phyloP scores from a whole-genome alignment of 306 rosid species.

The Cyamopsis tetragonoloba region DNA sequence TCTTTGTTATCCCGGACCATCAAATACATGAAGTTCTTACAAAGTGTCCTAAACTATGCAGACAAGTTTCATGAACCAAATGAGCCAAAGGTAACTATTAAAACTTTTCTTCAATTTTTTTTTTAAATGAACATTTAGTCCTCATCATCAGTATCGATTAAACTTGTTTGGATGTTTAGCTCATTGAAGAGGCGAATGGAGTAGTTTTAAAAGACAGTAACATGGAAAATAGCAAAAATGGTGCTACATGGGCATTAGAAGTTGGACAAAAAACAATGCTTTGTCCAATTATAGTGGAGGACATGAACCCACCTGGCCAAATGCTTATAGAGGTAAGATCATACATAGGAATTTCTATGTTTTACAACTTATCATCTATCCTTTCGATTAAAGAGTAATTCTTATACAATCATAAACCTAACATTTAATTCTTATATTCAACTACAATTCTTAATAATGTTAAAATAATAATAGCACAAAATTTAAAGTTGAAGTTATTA shows the following conservation, averaged over 20 bases:
- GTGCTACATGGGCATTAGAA: constrained; percentile 81
- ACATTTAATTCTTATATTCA: no score
- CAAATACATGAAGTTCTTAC: constrained; percentile 83
- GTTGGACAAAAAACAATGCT: constrained; percentile 58
- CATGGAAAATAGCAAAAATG: constrained; percentile 33
- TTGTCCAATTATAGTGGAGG: constrained; percentile 85
- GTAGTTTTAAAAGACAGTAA: constrained; percentile 39
- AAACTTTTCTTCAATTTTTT: not conserved
- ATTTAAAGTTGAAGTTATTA: no score
- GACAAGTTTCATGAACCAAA: constrained; percentile 62
- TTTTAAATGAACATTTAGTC: not conserved
- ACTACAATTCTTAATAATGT: no score
- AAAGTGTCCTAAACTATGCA: constrained; percentile 52
- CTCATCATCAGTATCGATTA: constrained; percentile 15
- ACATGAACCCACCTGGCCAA: constrained; percentile 69
- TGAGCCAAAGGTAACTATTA: constrained; percentile 59
- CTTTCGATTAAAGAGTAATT: constrained; percentile 2
- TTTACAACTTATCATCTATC: not conserved
- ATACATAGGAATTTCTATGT: not conserved
- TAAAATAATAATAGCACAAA: no score
- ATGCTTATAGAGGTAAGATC: constrained; percentile 83
- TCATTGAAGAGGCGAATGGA: constrained; percentile 43
- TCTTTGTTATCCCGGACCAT: constrained; percentile 74
- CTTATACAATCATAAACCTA: no score
- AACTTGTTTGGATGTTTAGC: constrained; percentile 41